Evolutionary conservation across 495 filamentous ascomycete species (phyloP), one percentile per base, ranked within the genome.

Genomic region (Rhizodiscina lignyota): DNA sequence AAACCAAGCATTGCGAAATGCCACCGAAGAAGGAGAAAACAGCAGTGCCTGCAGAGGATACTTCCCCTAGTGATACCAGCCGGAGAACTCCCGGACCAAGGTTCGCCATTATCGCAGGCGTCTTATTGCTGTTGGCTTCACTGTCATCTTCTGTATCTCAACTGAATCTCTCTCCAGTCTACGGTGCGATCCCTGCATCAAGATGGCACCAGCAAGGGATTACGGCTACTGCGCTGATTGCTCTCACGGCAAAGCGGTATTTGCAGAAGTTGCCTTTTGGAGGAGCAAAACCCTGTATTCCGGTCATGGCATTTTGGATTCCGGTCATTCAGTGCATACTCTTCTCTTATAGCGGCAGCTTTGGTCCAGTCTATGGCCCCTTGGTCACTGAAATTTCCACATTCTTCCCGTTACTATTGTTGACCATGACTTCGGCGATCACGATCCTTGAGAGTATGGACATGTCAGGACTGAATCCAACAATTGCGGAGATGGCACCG

Each of bases 91-190:
- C n/a, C n/a, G n/a, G n/a, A n/a, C n/a, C n/a, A n/a, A n/a, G n/a
- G n/a, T n/a, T n/a, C n/a, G n/a, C n/a, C n/a, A n/a, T n/a, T n/a
- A n/a, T n/a, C n/a, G n/a, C n/a, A n/a, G n/a, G n/a, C n/a, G n/a
- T n/a, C n/a, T n/a, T n/a, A n/a, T n/a, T n/a, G n/a, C n/a, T n/a
- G n/a, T n/a, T 89, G 30, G 66, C 74, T n/a, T 84, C 80, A 1
- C 51, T 78, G 30, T 78, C 69, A 40, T 81, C 83, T 16, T 74
- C 72, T 36, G 69, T 83, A 35, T 89, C 83, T 18, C 65, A 78
- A 44, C 59, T 83, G 41, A 72, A 66, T 4, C 56, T 96, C 22
- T 76, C 81, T 16, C 89, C 87, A 2, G 78, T 86, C 16, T 96
- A 91, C 58, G 87, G 87, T 17, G 68, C 74, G 12, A 74, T 84